Evolutionary conservation across 345 rosid species (phyloP).

Genomic region (Microthlaspi erraticum): DNA sequence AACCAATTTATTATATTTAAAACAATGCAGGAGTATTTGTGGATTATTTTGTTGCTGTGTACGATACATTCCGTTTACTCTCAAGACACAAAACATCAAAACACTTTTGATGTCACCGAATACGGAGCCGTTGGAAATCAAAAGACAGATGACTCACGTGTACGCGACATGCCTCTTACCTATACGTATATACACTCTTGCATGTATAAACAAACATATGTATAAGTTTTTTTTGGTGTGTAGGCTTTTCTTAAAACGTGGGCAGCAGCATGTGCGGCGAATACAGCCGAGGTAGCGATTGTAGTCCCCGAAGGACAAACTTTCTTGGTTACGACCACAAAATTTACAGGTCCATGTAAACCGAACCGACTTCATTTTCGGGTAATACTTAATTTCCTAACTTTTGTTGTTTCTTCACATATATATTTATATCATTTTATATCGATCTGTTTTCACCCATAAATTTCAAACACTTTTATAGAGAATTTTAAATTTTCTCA

Average conservation of each 20-base stretch:
- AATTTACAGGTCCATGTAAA: background rate
- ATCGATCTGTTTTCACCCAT: background rate
- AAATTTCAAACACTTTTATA: background rate
- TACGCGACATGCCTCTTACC: background rate
- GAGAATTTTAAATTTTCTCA: too few relatives aligned
- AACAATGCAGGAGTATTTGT: slow-evolving; percentile 13
- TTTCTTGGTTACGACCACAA: background rate
- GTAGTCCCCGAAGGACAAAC: background rate
- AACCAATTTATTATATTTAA: background rate
- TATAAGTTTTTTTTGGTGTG: background rate
- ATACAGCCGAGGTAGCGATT: background rate
- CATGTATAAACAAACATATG: background rate
- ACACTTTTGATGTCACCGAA: slow-evolving; percentile 21
- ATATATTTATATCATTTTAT: too few relatives aligned
- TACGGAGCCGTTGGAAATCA: slow-evolving; percentile 48
- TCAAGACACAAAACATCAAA: background rate
- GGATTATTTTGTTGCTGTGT: background rate
- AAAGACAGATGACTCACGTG: slow-evolving; percentile 36
- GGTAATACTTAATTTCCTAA: background rate
- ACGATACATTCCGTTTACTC: background rate
- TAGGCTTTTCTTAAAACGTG: slow-evolving; percentile 6
- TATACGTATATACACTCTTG: background rate
- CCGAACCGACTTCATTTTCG: slow-evolving; percentile 1
- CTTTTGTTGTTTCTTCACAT: background rate
- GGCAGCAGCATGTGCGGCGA: slow-evolving; percentile 11